Evolutionary conservation across 2,329 filamentous ascomycete genomes (phyloP), one percentile per base, ranked within the genome.

Genomic region (Fusarium pilosicola): DNA sequence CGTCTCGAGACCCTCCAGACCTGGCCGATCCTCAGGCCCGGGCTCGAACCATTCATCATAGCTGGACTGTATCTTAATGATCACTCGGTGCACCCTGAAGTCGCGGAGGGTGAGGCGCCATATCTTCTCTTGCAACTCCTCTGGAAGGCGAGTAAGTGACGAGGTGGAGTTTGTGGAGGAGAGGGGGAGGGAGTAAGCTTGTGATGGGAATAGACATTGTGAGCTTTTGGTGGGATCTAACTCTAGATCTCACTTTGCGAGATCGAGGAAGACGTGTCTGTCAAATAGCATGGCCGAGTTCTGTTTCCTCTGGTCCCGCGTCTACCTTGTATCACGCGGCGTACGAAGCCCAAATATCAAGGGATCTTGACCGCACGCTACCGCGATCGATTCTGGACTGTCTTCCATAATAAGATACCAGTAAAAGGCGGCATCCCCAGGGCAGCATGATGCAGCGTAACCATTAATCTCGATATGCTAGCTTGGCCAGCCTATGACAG

Each of bases 401-500:
- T 22, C 12, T 39, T 39, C 2, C 7, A 13, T 39, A 13, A 15
- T 2, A n/a, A 14, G 38, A 14, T 22, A 14, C 38, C 20, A 20
- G 4, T 14, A 14, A 22, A 41, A n/a, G 7, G 0, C 20, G 12
- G 3, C 1, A 39, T 22, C 20, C 13, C 11, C 4, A 14, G 38
- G 20, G 20, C 12, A 22, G 38, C 20, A 39, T 22, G 0, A 22
- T 14, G 38, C 1, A 20, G 11, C 11, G 13, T 41, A 9, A 41
- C 39, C 22, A 39, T 41, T 41, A n/a, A 41, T 41, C 7, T 41
- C 39, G 13, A 3, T 6, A n/a, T 0, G 4, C 22, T 0, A 4
- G 1, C 20, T 22, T 1, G 18, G 18, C 0, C 7, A 39, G 20
- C 12, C 20, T 5, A 34, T 0, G 11, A 5, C 3, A 39, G 38